These are phyloP conservation scores for Oryza nivara DNA, from an alignment of 176 grass and related monocot genomes.

Conservation along the genomic window DNA sequence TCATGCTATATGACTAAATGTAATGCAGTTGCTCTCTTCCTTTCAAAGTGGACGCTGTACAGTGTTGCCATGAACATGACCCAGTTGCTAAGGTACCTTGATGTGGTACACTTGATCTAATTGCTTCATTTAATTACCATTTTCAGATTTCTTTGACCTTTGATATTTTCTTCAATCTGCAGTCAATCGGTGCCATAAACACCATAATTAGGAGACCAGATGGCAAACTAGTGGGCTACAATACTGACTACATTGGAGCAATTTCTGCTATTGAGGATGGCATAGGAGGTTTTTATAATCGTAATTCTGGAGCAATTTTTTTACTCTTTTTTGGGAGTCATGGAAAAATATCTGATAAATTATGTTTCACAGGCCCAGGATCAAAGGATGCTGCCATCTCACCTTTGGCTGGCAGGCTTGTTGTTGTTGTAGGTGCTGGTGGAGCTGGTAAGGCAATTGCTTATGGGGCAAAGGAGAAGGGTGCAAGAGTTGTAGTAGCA, in stretches of 20 bases:
- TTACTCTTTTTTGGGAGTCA: neutral
- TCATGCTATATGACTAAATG: conserved; percentile 34
- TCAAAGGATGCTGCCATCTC: conserved; percentile 67
- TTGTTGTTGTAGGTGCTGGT: conserved; percentile 95
- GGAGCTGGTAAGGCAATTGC: conserved; percentile 94
- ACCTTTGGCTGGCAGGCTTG: conserved; percentile 77
- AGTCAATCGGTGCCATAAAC: conserved; percentile 98
- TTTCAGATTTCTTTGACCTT: conserved; percentile 43
- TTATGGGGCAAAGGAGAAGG: conserved; percentile 92
- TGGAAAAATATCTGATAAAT: conserved; percentile 20
- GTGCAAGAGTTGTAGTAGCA: conserved; percentile 87
- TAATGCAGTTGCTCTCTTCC: conserved; percentile 85
- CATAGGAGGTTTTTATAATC: conserved; percentile 66
- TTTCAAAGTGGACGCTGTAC: conserved; percentile 84
- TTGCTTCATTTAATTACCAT: conserved; percentile 20
- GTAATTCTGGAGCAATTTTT: neutral
- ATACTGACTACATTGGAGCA: conserved; percentile 95
- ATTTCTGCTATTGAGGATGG: conserved; percentile 99
- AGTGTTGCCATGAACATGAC: conserved; percentile 82
- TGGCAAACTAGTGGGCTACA: conserved; percentile 91
- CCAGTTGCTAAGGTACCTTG: conserved; percentile 78
- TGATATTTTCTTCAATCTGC: conserved; percentile 41
- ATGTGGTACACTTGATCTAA: conserved; percentile 25
- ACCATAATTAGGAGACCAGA: conserved; percentile 77
- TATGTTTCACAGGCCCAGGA: conserved; percentile 55